Base-by-base conservation (phyloP, 1,139 yeast species). In the Debaryomyces subglobosus region DNA sequence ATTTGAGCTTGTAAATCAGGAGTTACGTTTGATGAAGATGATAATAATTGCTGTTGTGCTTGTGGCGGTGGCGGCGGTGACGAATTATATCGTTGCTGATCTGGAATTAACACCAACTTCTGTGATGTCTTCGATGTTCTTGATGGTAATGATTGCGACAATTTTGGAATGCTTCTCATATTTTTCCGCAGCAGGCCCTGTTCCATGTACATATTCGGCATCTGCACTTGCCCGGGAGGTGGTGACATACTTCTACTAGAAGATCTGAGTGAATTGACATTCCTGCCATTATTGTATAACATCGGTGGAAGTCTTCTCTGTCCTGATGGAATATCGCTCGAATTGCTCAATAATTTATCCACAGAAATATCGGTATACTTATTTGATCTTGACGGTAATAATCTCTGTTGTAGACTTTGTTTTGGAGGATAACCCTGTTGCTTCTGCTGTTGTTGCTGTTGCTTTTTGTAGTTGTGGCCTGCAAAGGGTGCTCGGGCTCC, bases 401-500 rank as follows among this genome's bases (percentile, higher is more conserved):
- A 54, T 39, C 61, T 64, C 50, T 66, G 68, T 23, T 69, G 33
- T 13, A 30, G 13, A 35, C 56, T 61, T 47, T 59, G 56, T 33
- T 46, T 49, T 38, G 55, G 49, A 43, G 51, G 52, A 36, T 51
- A 53, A 36, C 49, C 56, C 33, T 53, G 55, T 25, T 40, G 43
- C 38, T 64, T 71, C 42, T 49, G 57, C 44, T 53, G 56, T 27
- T 50, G 59, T 40, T 65, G 72, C 49, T 72, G 78, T 46, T 74
- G 78, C 49, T 72, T 72, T 52, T 65, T 69, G 55, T 63, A 73
- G 53, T 71, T 72, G 48, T 78, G 84, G 33, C 86, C 85, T 2
- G 95, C 97, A 78, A 91, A 91, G 3, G 97, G 97, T 0, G 97
- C 97, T 49, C 89, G 70, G 15, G 83, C 72, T 9, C 87, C 81